Evolutionary conservation across 306 rosid genomes (phyloP).

Genomic region (Citrullus amarus): DNA sequence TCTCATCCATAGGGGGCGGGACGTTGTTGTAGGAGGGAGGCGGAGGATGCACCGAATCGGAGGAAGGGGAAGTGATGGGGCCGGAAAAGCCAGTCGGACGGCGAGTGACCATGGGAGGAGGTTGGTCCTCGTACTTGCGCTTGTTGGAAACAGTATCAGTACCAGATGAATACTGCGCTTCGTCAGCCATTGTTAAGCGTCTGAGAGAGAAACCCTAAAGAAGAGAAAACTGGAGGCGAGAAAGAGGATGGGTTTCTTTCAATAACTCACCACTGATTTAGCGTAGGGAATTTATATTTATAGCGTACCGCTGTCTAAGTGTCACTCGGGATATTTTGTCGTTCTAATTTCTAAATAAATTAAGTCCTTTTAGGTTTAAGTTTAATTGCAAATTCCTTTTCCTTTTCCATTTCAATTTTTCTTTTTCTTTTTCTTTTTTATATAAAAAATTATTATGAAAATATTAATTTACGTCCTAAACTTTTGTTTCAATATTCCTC

Average conservation of each 20-base stretch:
- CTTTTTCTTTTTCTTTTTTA: no score
- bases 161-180: constrained; percentile 51
- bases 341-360: neutral
- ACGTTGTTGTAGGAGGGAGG: constrained; percentile 51
- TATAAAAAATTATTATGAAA: no score
- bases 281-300: neutral
- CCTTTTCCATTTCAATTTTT: no score
- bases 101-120: constrained; percentile 27
- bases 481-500: no score
- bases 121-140: constrained; percentile 80
- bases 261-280: neutral
- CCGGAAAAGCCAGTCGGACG: constrained; percentile 62
- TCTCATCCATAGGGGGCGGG: constrained; percentile 51
- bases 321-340: neutral
- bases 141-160: constrained; percentile 36
- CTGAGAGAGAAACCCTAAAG: constrained; percentile 37
- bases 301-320: neutral
- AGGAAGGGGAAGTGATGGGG: constrained; percentile 37
- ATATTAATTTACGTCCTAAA: no score
- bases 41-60: constrained; percentile 27
- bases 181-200: constrained; percentile 46
- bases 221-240: neutral
- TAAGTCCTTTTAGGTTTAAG: no score
- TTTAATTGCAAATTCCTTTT: no score
- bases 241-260: neutral